Percentiles rank a stretch among this genome's conserved stretches.
Evolutionary conservation across 768 basidiomycete species (phyloP).

Genomic region (Amanita inopinata): DNA sequence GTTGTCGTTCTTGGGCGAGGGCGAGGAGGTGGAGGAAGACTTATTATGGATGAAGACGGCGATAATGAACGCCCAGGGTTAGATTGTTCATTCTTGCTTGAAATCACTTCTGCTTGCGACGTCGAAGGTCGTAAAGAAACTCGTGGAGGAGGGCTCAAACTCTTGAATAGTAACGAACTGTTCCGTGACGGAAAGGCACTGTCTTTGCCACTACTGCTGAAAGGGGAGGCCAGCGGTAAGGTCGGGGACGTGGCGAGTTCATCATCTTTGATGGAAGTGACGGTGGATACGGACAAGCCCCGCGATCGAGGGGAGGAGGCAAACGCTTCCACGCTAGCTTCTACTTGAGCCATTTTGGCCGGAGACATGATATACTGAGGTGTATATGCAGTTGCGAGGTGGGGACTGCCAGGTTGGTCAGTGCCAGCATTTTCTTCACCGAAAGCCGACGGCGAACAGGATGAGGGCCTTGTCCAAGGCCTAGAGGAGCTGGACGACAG

Average conservation of each 20-base stretch:
- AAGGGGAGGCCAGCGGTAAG: slow-evolving; percentile 7
- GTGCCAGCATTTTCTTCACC: slow-evolving; percentile 39
- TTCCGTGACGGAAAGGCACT: slow-evolving; percentile 8
- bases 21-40: slow-evolving; percentile 51
- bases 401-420: slow-evolving; percentile 29
- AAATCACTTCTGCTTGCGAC: slow-evolving; percentile 20
- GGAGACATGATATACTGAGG: slow-evolving; percentile 63
- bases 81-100: slow-evolving; percentile 5
- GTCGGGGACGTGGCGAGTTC: slow-evolving; percentile 1
- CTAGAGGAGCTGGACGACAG: slow-evolving; percentile 17
- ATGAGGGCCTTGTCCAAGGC: slow-evolving; percentile 16
- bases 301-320: slow-evolving; percentile 21
- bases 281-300: slow-evolving; percentile 29
- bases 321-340: slow-evolving; percentile 35
- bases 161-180: slow-evolving; percentile 4
- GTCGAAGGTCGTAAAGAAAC: slow-evolving; percentile 23
- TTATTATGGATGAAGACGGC: slow-evolving; percentile 21
- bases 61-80: slow-evolving; percentile 15
- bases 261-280: slow-evolving; percentile 18
- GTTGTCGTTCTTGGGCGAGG: slow-evolving; percentile 22
- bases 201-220: slow-evolving; percentile 4
- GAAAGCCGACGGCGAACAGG: slow-evolving; percentile 26
- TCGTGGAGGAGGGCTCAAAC: background rate
- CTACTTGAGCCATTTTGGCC: slow-evolving; percentile 52
- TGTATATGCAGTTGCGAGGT: slow-evolving; percentile 33